Evolutionary conservation across 2,329 filamentous ascomycete species (phyloP), one percentile per base, ranked within the genome.

Genomic region (Fusarium sterilihyphosum): DNA sequence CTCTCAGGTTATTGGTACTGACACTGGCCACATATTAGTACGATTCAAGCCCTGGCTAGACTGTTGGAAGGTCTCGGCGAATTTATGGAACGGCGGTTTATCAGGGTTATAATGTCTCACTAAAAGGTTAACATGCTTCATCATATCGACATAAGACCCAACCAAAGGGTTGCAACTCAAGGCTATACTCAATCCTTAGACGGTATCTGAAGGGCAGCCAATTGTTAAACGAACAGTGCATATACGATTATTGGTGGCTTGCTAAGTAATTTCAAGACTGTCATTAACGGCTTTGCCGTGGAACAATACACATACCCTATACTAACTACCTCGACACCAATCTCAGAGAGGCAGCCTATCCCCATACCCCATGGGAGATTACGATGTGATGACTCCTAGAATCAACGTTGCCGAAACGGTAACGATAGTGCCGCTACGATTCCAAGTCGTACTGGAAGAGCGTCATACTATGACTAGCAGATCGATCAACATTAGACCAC

Each of bases 311-410:
- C 53, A 70, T 74, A 73, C 67, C 72, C 71, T 69, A 65, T 29
- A 65, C 20, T 22, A 26, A 31, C 35, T 3, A 5, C 20, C 29
- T 52, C 31, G 40, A 47, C 35, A 47, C 40, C 47, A 24, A 56
- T 24, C 38, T 35, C 29, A 35, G 20, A 63, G 63, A 65, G 63
- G 67, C 38, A 74, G n/a, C 38, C 43, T 65, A 47, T 31, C 26
- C 26, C 43, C 47, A 44, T 67, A 57, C 52, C 35, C 59, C 40
- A 33, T 14, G 56, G 56, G 66, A 69, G 31, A 61, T 71, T 71
- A 57, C 61, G 61, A 71, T 60, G 61, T 70, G 66, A 70, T 66
- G 53, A 54, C 52, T 41, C 46, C 60, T 41, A 70, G 52, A 58
- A 33, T 46, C 16, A 40, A 43, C 29, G 54, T 64, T 38, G 35